Percentiles rank a stretch among this genome's conserved stretches.
Conservation (phyloP, 2,329 filamentous ascomycete genomes). For the Monilinia vaccinii-corymbosi region DNA sequence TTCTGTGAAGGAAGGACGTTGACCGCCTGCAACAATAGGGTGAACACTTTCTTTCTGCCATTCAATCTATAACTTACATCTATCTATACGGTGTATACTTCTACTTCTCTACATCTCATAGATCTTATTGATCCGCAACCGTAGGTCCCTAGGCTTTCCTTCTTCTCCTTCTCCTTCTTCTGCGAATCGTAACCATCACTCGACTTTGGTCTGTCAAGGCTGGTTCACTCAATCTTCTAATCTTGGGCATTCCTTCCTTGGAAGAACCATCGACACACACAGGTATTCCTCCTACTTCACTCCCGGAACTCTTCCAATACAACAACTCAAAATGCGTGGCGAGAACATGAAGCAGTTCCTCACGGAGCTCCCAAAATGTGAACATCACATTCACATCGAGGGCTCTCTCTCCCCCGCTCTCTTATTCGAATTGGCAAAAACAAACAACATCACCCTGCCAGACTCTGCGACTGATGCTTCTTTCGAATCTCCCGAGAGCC, state of each 20-base stretch:
- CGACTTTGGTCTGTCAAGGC: neutral
- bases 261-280: neutral
- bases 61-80: too few species aligned
- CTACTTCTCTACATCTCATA: neutral
- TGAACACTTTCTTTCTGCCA: neutral
- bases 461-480: conserved; percentile 46
- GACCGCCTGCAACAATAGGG: neutral
- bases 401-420: conserved; percentile 62
- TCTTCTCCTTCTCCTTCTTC: too few species aligned
- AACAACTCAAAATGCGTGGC: conserved; percentile 21
- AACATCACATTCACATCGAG: conserved; percentile 75
- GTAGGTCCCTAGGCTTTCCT: neutral
- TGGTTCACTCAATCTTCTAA: neutral
- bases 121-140: neutral
- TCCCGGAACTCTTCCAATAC: neutral
- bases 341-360: conserved; percentile 41
- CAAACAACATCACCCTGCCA: conserved; percentile 57
- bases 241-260: neutral
- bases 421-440: conserved; percentile 58
- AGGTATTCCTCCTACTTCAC: neutral
- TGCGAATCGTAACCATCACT: neutral
- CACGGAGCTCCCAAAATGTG: conserved; percentile 62
- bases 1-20: too few species aligned
- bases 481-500: conserved; percentile 50
- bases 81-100: too few species aligned